Evolutionary conservation across 495 filamentous ascomycete species (phyloP), one percentile per base, ranked within the genome.

Genomic region (Aspergillus leporis): DNA sequence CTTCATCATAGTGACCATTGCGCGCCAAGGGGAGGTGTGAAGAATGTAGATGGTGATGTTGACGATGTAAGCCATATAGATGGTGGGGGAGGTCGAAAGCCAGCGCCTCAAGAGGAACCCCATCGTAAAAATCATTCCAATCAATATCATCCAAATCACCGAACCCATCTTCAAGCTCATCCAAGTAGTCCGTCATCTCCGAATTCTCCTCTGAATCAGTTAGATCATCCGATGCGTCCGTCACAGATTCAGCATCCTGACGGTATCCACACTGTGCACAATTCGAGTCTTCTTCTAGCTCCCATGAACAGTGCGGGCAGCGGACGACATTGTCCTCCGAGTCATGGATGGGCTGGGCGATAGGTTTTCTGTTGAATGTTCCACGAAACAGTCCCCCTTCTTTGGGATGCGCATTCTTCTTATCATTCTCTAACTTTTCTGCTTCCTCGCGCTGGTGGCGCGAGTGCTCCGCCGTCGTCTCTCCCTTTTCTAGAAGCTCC

Each of bases 321-420:
- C 88, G 78, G 18, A 82, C 65, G 5, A 90, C 81, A 10, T 78
- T 79, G 68, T 91, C 88, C 61, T 82, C 81, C 16, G 75, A 64
- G 64, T 91, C 88, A 32, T 76, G 68, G 22, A 90, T 72, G 12
- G 77, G 74, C 21, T 52, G 50, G 18, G 60, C 47, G 18, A 62
- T 55, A 31, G 71, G 70, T 9, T 57, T 19, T 51, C 63, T 58
- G 45, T 71, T 82, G 67, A 91, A 91, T 55, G 78, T 79, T 21
- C 87, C 88, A 40, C 80, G 81, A 68, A 91, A 91, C 13, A 91
- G 67, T 19, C 87, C 87, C 8, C 84, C 84, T 46, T 65, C 77
- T 28, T 64, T 66, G 6, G 75, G 70, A 65, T 86, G 64, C 1
- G 58, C 62, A 52, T 83, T 84, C 34, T 77, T 72, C 56, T 78